Evolutionary conservation across 2,329 filamentous ascomycete genomes (phyloP), one percentile per base, ranked within the genome.

Genomic region (Fusarium brachygibbosum): DNA sequence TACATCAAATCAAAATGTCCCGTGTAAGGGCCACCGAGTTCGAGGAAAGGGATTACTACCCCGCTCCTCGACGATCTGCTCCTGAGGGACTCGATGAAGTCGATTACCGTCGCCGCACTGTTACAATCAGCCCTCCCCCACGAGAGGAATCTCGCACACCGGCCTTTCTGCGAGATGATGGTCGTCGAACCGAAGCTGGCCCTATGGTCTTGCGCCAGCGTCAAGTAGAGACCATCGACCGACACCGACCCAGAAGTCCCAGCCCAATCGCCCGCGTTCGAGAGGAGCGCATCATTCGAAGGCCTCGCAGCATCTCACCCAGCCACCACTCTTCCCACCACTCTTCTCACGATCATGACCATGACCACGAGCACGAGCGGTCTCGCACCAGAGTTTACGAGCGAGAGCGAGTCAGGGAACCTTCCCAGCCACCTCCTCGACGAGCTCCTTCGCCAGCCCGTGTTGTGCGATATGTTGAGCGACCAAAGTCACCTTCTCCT

Each of bases 171-270:
- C 83, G 85, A 50, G 83, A 86, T 4, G 85, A 87, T 40, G 76
- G 68, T 29, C 81, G 84, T 57, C 82, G 82, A 16, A 61, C 76
- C 28, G 86, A 88, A 60, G 77, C 82, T 28, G 86, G 86, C 5
- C 81, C 83, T 37, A 76, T 88, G 72, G 86, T 88, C 19, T 80
- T 88, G 48, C 83, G 86, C 52, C 79, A 84, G 69, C 82, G 86
- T 45, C 85, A 88, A 58, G 80, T 87, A 51, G 86, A 88, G 78
- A 86, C 83, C 1, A 73, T 85, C 62, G 85, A 88, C 74, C 80
- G 85, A 52, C 81, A 82, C 54, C 82, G 81, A 54, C 79, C 78
- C 41, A 80, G 82, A 51, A 83, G 80, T 52, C 84, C 81, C 60
- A 81, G 78, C 63, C 83, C 83, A 25, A 66, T 76, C n/a, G 48